Percentiles rank a stretch among this genome's conserved stretches.
These are phyloP conservation scores for Rubia tinctorum DNA, from an alignment of 305 asterid species.

Conservation along the genomic window DNA sequence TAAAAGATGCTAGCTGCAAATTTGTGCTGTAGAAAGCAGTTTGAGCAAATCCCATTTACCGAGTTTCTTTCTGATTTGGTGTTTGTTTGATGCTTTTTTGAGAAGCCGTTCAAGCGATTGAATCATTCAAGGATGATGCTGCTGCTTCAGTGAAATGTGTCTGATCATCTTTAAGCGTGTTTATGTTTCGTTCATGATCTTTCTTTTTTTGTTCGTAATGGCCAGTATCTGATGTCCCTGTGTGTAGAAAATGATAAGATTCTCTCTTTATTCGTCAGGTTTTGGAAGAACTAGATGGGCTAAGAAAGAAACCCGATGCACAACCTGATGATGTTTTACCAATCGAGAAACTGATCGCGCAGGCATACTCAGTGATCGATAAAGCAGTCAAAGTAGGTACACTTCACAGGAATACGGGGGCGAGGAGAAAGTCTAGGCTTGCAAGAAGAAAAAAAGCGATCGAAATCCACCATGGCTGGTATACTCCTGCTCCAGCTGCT, in stretches of 20 bases:
- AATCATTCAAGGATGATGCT: not conserved
- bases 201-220: too few relatives aligned
- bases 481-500: slow-evolving; percentile 37
- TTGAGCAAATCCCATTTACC: not conserved
- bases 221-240: too few relatives aligned
- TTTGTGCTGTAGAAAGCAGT: not conserved
- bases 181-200: not conserved
- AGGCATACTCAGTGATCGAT: slow-evolving; percentile 88
- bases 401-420: slow-evolving; percentile 91
- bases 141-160: not conserved
- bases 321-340: slow-evolving; percentile 67
- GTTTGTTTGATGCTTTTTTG: not conserved
- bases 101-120: not conserved
- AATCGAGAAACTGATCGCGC: slow-evolving; percentile 78
- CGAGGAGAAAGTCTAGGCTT: slow-evolving; percentile 90
- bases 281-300: slow-evolving; percentile 64
- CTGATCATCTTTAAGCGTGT: not conserved
- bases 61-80: not conserved
- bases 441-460: slow-evolving; percentile 88
- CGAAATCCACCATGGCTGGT: slow-evolving; percentile 91
- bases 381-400: slow-evolving; percentile 78
- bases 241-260: not conserved
- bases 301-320: slow-evolving; percentile 69
- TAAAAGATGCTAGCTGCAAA: not conserved
- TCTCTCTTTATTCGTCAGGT: slow-evolving; percentile 39